Evolutionary conservation across 2,329 filamentous ascomycete genomes (phyloP).

Genomic region (Penicillium italicum): DNA sequence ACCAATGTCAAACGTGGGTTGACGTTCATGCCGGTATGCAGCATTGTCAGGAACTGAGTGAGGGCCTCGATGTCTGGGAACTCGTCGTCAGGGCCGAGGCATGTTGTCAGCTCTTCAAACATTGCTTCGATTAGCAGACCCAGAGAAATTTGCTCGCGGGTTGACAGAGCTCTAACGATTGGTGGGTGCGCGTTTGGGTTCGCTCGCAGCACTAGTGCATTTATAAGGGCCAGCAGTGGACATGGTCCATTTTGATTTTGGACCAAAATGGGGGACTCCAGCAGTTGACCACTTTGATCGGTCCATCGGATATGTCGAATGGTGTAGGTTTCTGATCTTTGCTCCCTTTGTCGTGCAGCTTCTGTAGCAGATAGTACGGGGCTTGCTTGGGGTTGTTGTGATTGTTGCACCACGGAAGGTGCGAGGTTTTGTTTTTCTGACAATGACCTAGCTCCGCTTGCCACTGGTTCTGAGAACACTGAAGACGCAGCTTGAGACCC

Average conservation of each 20-base stretch:
- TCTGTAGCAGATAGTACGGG: constrained; percentile 29
- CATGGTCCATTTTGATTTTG: constrained; percentile 96
- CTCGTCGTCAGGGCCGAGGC: constrained; percentile 61
- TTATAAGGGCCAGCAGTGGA: constrained; percentile 86
- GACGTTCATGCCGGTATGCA: constrained; percentile 97
- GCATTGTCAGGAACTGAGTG: constrained; percentile 78
- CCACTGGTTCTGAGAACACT: constrained; percentile 9
- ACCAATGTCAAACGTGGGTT: constrained; percentile 80
- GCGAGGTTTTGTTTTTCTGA: neutral
- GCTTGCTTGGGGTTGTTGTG: constrained; percentile 5
- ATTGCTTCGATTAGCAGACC: constrained; percentile 82
- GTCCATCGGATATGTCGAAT: constrained; percentile 90
- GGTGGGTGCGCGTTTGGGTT: constrained; percentile 64
- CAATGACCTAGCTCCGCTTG: neutral
- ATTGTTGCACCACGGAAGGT: neutral
- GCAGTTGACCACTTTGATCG: constrained; percentile 62
- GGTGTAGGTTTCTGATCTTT: constrained; percentile 75
- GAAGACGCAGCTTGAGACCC: constrained; percentile 12
- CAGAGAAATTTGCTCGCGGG: constrained; percentile 82
- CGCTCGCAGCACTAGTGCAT: constrained; percentile 82
- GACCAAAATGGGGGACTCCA: constrained; percentile 80
- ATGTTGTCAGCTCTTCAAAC: constrained; percentile 88
- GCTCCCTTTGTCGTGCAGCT: constrained; percentile 37
- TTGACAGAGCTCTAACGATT: constrained; percentile 71
- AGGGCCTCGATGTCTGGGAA: constrained; percentile 85